A percentile compares a stretch with the other conserved stretches of the same genome.
Conservation (phyloP, 768 basidiomycete species). For the Tephrocybe sp. region DNA sequence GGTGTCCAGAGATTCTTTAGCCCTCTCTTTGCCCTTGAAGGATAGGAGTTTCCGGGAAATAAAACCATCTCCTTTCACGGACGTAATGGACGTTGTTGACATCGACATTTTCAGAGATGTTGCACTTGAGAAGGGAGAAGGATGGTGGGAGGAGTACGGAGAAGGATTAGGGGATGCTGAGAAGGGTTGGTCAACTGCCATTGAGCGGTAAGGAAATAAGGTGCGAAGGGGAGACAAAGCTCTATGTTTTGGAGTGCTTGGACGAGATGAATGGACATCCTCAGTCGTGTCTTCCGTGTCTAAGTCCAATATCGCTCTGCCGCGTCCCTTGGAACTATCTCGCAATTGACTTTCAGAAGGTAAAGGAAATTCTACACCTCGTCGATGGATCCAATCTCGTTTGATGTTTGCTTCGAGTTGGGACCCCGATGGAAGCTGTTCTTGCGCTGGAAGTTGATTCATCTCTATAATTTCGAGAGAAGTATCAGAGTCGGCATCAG, state of each 20-base stretch:
- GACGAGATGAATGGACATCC: slow-evolving; percentile 7
- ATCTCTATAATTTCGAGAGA: slow-evolving; percentile 54
- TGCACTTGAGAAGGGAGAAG: slow-evolving; percentile 41
- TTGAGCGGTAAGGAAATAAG: slow-evolving; percentile 39
- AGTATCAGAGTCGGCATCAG: slow-evolving; percentile 11
- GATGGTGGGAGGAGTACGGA: slow-evolving; percentile 35
- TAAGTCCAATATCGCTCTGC: slow-evolving; percentile 26
- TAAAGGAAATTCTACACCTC: slow-evolving; percentile 31
- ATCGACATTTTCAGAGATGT: slow-evolving; percentile 36
- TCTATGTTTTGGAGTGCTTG: slow-evolving; percentile 30
- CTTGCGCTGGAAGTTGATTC: slow-evolving; percentile 30
- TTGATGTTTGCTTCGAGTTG: slow-evolving; percentile 39
- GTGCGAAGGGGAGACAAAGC: slow-evolving; percentile 45
- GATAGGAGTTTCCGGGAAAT: slow-evolving; percentile 34
- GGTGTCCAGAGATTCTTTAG: slow-evolving; percentile 31
- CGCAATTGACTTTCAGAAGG: slow-evolving; percentile 20
- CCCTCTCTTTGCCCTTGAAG: slow-evolving; percentile 40
- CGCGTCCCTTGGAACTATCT: slow-evolving; percentile 26
- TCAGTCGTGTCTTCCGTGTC: slow-evolving; percentile 23
- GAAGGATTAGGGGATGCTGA: slow-evolving; percentile 39
- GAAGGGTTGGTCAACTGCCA: slow-evolving; percentile 31
- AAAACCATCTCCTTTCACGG: slow-evolving; percentile 29
- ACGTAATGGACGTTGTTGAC: slow-evolving; percentile 34
- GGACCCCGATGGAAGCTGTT: slow-evolving; percentile 37
- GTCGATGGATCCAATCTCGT: slow-evolving; percentile 29